Conservation (phyloP, 2,329 filamentous ascomycete genomes). For the Penicillium brasilianum region DNA sequence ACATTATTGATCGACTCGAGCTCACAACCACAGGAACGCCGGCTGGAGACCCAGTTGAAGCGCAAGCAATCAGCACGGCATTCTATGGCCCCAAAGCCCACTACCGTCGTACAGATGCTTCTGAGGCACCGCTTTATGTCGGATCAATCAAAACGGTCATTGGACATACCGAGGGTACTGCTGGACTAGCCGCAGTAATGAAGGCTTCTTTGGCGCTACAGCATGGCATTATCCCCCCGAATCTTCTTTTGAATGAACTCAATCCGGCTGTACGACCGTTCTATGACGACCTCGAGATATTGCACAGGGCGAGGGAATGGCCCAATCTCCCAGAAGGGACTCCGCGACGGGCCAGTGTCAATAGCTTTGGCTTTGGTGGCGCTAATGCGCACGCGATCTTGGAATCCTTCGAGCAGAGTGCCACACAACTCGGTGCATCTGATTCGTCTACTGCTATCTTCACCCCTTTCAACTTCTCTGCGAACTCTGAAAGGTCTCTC, state of each 20-base stretch:
- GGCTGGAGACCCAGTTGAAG: slow-evolving; percentile 32
- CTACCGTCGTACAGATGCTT: slow-evolving; percentile 8
- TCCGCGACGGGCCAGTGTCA: slow-evolving; percentile 48
- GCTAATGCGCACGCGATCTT: slow-evolving; percentile 48
- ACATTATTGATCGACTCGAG: background rate
- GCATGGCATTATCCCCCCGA: slow-evolving; percentile 39
- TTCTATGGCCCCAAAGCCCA: slow-evolving; percentile 25
- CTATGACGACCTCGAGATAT: slow-evolving; percentile 32
- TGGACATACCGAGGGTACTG: slow-evolving; percentile 44
- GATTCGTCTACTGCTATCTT: background rate
- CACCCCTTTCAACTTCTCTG: slow-evolving; percentile 32
- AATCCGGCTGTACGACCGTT: slow-evolving; percentile 34
- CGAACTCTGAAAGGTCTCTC: slow-evolving; percentile 27
- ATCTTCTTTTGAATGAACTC: slow-evolving; percentile 34
- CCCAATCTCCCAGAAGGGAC: slow-evolving; percentile 27
- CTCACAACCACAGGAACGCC: slow-evolving; percentile 26
- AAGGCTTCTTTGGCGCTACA: slow-evolving; percentile 49
- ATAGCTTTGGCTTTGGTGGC: slow-evolving; percentile 52
- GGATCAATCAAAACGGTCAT: slow-evolving; percentile 41
- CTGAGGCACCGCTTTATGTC: slow-evolving; percentile 30
- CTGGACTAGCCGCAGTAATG: slow-evolving; percentile 39
- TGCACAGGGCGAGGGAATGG: slow-evolving; percentile 29
- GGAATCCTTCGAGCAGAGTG: slow-evolving; percentile 33
- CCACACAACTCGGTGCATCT: background rate
- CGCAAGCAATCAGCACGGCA: slow-evolving; percentile 29